Percentiles rank a stretch among this genome's conserved stretches.
Conservation (phyloP, 1,284 basidiomycete genomes). For the Exobasidium rhododendri region DNA sequence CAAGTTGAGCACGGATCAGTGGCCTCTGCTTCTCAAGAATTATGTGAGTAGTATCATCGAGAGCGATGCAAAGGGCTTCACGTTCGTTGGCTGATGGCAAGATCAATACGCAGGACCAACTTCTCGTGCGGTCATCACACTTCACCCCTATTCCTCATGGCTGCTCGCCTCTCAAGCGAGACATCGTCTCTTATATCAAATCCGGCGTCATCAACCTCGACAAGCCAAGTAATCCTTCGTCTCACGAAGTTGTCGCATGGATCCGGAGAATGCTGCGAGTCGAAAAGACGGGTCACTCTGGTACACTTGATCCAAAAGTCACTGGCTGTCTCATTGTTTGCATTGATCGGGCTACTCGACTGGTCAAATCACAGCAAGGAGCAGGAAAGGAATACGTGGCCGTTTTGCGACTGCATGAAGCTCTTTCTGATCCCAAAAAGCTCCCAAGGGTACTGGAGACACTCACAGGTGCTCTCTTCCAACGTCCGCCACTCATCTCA, state of each 20-base stretch:
- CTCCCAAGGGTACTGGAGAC: constrained; percentile 93
- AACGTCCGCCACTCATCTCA: constrained; percentile 96
- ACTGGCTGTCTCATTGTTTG: constrained; percentile 98
- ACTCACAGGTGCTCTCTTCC: constrained; percentile 95
- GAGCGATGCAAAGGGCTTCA: constrained; percentile 18
- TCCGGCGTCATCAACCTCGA: constrained; percentile 98
- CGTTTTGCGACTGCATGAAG: constrained; percentile 85
- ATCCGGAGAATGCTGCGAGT: constrained; percentile 88
- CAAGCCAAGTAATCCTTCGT: constrained; percentile 99
- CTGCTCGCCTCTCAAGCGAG: constrained; percentile 87
- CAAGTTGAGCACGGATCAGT: constrained; percentile 78
- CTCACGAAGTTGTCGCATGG: constrained; percentile 99
- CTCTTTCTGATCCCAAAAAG: constrained; percentile 74
- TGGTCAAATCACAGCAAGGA: constrained; percentile 98
- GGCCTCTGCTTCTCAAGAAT: constrained; percentile 97
- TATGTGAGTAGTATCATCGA: constrained; percentile 84
- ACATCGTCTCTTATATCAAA: constrained; percentile 86
- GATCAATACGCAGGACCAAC: constrained; percentile 26
- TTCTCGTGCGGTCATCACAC: constrained; percentile 89
- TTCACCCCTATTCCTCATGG: constrained; percentile 95
- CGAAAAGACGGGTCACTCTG: constrained; percentile 97
- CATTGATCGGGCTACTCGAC: constrained; percentile 96
- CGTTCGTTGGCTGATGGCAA: not conserved
- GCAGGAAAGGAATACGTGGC: constrained; percentile 99
- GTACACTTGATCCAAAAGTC: constrained; percentile 97